Base-by-base conservation (phyloP, 306 rosid genomes). In the Begonia fuchsioides region DNA sequence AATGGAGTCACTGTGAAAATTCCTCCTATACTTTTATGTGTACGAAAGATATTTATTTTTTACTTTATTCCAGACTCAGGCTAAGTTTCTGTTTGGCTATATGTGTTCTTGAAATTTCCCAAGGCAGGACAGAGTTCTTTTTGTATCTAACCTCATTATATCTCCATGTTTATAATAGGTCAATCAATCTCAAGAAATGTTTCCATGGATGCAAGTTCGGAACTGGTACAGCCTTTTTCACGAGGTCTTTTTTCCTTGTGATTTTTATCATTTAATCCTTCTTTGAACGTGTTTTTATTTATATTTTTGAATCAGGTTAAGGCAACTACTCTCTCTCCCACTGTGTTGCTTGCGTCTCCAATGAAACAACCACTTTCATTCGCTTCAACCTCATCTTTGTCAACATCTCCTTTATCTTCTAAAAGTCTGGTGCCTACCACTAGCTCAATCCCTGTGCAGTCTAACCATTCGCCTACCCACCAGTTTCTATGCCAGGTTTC, bases 321-420 rank as follows among this genome's bases (percentile, higher is more conserved):
- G 61, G 80, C 70, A 20, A 52, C 68, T 45, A 59, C 60, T 39
- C 86, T 78, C 53, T 75, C 76, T 32, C 74, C 84, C 10, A 39
- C 54, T 41, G 52, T 61, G 19, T 69, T 86, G 10, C 62, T 63
- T 68, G 65, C 76, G 11, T 78, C 94, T 63, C 79, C 94, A 3
- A 44, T 71, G 38, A 81, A 81, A 51, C 66, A 73, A 15, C 67
- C 97, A 16, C 63, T 60, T 41, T 68, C 80, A 4, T 49, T 82
- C 55, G 79, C 82, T 54, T 90, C 93, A 39, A 69, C 82, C 54
- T 79, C 94, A 48, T 76, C 72, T 9, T 58, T 74, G 52, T 65
- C 81, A 12, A 60, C 74, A 12, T 78, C 88, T 54, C 87, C 95
- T 44, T 44, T 90, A 49, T 75, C 86, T n/a, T 72, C 87, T 54